phyloP scores from a whole-genome alignment of 2,329 filamentous ascomycete species.

The Conoideocrella luteorostrata region DNA sequence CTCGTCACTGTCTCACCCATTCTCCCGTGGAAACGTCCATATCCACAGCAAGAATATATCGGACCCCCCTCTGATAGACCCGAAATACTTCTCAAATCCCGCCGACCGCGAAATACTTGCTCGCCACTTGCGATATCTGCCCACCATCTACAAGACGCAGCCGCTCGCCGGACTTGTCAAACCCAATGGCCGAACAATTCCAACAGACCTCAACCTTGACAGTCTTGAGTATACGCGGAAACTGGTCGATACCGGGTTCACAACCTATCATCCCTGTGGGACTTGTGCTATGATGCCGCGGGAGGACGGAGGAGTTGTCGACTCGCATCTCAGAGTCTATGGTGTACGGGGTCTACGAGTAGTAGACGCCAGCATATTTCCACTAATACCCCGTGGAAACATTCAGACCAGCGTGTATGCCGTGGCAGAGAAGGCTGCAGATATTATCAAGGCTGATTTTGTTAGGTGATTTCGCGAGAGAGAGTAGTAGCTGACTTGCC shows the following conservation, averaged over 20 bases:
- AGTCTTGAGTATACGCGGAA: background rate
- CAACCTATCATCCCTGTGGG: conserved; percentile 40
- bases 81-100: conserved; percentile 27
- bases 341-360: conserved; percentile 36
- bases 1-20: conserved; percentile 52
- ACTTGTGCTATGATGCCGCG: conserved; percentile 42
- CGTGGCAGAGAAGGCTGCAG: conserved; percentile 34
- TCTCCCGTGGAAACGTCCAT: conserved; percentile 53
- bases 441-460: no score
- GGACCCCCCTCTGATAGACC: conserved; percentile 31
- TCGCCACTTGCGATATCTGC: conserved; percentile 36
- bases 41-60: conserved; percentile 30
- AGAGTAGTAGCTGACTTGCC: no score
- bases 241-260: conserved; percentile 5
- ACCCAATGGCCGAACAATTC: background rate
- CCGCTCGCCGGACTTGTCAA: background rate
- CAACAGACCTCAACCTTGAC: background rate
- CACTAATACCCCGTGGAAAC: conserved; percentile 33
- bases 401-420: conserved; percentile 23
- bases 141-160: conserved; percentile 6
- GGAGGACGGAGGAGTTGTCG: conserved; percentile 38
- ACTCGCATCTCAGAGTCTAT: conserved; percentile 34
- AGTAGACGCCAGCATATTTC: conserved; percentile 40
- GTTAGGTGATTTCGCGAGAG: no score
- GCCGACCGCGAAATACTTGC: conserved; percentile 49